Evolutionary conservation across 139 green algal genomes (phyloP), one percentile per base, ranked within the genome.

Genomic region (Coelastrella sp.): DNA sequence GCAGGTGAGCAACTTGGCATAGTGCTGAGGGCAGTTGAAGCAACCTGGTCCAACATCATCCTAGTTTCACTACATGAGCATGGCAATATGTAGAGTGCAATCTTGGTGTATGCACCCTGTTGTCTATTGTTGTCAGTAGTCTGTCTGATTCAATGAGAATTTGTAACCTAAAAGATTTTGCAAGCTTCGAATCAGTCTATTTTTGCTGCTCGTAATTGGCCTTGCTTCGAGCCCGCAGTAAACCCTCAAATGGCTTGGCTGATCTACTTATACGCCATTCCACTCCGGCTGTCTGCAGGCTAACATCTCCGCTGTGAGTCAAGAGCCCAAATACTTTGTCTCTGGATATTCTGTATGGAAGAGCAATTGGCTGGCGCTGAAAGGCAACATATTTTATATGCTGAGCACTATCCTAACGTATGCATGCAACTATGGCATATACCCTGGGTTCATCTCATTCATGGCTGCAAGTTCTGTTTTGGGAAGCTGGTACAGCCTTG

Each of bases 341-440:
- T 9, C 17, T 1, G 64, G 34, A 13, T 6, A 32, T 11, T 32
- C 2, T 27, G 34, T 74, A 35, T 74, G 64, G 64, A 34, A 35
- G 27, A 74, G 64, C 64, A 74, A 74, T 35, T 74, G 64, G 64
- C 64, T 74, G 64, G 13, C 35, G 9, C 32, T 51, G 32, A 74
- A 74, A 35, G 64, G 23, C 34, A 74, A 74, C 32, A 21, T 25
- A 35, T 74, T 17, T 5, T 74, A 74, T 15, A 41, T 74, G 32
- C 3, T 41, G 15, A 35, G 30, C 30, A 74, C 64, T 25, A 21
- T 74, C 3, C 64, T 74, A 4, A 74, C 64, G 9, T 74, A 74
- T 48, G 64, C 35, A 9, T 74, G 64, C 64, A 74, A 74, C 64
- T 74, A 74, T 17, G 35, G 30, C 30, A 35, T 74, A 35, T 74